phyloP scores from a whole-genome alignment of 257 asterid species.

The Scutellaria minor region DNA sequence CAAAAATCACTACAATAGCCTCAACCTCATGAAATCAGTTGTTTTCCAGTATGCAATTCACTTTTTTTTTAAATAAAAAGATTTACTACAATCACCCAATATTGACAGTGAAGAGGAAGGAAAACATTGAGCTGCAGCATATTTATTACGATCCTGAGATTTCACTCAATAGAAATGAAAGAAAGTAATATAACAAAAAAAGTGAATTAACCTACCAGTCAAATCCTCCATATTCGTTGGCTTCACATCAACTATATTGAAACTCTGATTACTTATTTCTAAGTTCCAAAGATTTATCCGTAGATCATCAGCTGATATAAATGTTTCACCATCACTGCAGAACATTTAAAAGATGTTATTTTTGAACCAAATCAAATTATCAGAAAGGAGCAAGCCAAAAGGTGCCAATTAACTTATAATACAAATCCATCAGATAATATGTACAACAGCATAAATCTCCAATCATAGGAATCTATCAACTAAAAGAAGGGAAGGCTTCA shows the following conservation, averaged over 20 bases:
- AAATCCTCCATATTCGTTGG: conserved; percentile 93
- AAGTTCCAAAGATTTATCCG: conserved; percentile 91
- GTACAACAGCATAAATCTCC: conserved; percentile 23
- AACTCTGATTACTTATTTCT: conserved; percentile 89
- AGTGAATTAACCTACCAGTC: conserved; percentile 55
- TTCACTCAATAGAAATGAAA: conserved; percentile 20
- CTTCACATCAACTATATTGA: conserved; percentile 88
- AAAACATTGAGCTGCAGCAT: background rate
- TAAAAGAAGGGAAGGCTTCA: conserved; percentile 21
- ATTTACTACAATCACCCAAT: conserved; percentile 14
- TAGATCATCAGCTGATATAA: conserved; percentile 92
- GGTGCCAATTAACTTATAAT: conserved; percentile 23
- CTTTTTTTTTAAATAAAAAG: background rate
- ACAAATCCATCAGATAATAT: conserved; percentile 15
- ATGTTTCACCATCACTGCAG: conserved; percentile 88
- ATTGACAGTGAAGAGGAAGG: conserved; percentile 7
- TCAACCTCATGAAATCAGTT: conserved; percentile 7
- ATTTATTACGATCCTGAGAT: conserved; percentile 1
- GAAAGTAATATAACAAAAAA: conserved; percentile 9
- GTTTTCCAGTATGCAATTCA: background rate
- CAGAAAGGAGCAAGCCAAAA: conserved; percentile 23
- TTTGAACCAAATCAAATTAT: conserved; percentile 17
- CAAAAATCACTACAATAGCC: conserved; percentile 2
- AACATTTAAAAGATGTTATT: conserved; percentile 29
- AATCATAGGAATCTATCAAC: conserved; percentile 7